These are phyloP conservation scores for Apostasia ramifera DNA, from an alignment of 106 monocot species.

Conservation along the genomic window DNA sequence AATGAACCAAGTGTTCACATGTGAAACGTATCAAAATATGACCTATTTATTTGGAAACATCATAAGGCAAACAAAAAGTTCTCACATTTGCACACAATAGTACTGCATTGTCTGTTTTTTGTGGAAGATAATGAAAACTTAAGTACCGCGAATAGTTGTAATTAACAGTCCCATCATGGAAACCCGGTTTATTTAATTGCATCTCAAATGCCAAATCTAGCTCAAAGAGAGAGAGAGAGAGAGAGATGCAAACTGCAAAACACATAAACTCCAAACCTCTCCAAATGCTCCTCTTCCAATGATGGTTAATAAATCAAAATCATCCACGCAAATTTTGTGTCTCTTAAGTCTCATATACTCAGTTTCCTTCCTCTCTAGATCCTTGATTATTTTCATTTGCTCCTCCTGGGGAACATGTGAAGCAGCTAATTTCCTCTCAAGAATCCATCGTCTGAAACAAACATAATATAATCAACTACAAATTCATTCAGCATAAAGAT, in stretches of 20 bases:
- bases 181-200: too few species aligned
- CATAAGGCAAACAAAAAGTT: not conserved
- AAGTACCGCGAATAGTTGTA: too few species aligned
- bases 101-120: too few species aligned
- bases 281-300: conserved; percentile 98
- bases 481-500: too few species aligned
- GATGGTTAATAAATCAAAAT: conserved; percentile 90
- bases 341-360: conserved; percentile 96
- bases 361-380: conserved; percentile 94
- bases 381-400: conserved; percentile 82
- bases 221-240: not conserved
- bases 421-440: conserved; percentile 77
- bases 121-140: too few species aligned
- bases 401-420: conserved; percentile 83
- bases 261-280: conserved; percentile 48
- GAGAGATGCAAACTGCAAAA: not conserved
- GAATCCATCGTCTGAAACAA: conserved; percentile 64
- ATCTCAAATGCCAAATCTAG: too few species aligned
- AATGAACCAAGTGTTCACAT: not conserved
- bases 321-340: conserved; percentile 96
- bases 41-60: not conserved
- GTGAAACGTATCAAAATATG: too few species aligned
- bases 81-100: too few species aligned
- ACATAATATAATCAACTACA: not conserved
- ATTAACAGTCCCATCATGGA: too few species aligned